Conservation (phyloP, 208 protist genomes). For the Leishmania guyanensis region DNA sequence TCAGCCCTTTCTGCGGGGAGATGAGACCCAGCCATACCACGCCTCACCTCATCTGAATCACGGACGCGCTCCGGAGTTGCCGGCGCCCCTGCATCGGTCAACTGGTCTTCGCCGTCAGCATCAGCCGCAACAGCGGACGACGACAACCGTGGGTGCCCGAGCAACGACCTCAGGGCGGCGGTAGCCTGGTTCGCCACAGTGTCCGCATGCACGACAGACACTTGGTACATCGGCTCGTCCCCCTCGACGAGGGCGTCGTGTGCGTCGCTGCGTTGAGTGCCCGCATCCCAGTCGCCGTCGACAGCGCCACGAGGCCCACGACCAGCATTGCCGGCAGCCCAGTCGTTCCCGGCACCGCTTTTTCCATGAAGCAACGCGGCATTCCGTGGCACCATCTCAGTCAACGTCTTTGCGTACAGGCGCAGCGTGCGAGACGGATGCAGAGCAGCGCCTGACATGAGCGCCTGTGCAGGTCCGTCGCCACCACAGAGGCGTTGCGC, state of each 20-base stretch:
- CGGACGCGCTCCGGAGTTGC: background rate
- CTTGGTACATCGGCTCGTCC: background rate
- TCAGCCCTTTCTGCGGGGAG: background rate
- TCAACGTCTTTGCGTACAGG: background rate
- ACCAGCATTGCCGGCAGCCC: background rate
- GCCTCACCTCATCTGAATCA: background rate
- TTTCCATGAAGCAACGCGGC: background rate
- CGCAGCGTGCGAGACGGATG: background rate
- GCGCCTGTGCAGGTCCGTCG: background rate
- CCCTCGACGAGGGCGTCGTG: background rate
- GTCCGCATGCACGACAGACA: conserved; percentile 3
- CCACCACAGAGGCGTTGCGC: conserved; percentile 4
- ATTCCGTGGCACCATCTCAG: background rate
- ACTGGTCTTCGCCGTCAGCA: background rate
- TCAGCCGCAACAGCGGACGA: conserved; percentile 2
- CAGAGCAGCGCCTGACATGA: background rate
- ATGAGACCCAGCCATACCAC: background rate
- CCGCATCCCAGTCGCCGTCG: background rate
- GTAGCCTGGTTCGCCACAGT: conserved; percentile 4
- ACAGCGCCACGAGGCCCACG: background rate
- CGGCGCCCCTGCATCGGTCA: background rate
- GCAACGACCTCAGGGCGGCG: background rate
- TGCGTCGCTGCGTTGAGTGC: background rate
- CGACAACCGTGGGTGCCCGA: background rate
- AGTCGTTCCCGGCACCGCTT: background rate